Percentiles rank a stretch among this genome's conserved stretches.
Conservation (phyloP, 805 yeast species). For the Candida tammaniensis region DNA sequence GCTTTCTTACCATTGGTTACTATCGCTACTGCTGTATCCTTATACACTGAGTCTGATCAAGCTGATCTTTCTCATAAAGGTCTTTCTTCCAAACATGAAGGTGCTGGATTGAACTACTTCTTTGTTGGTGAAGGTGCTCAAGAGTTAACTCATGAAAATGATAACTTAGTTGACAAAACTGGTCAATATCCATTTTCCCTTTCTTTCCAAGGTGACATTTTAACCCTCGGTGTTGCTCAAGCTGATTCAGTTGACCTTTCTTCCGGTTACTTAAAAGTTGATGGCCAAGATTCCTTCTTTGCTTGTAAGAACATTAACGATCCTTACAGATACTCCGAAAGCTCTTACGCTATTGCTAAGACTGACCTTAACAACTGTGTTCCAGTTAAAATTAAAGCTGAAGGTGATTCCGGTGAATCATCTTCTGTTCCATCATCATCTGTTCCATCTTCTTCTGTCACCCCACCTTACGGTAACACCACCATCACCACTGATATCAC, state of each 20-base stretch:
- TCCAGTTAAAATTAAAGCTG: constrained; percentile 8
- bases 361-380: constrained; percentile 8
- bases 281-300: constrained; percentile 19
- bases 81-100: constrained; percentile 35
- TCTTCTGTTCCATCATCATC: constrained; percentile 5
- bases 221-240: constrained; percentile 7
- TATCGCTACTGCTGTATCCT: constrained; percentile 11
- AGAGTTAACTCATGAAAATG: constrained; percentile 18
- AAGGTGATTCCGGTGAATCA: constrained; percentile 6
- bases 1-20: constrained; percentile 8
- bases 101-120: constrained; percentile 44
- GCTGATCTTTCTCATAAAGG: constrained; percentile 25
- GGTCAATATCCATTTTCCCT: background rate
- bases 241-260: constrained; percentile 7
- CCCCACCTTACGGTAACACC: constrained; percentile 27
- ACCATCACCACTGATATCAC: constrained; percentile 24
- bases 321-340: constrained; percentile 25
- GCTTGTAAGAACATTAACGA: constrained; percentile 28
- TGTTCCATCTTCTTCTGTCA: constrained; percentile 16
- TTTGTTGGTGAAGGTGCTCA: constrained; percentile 27
- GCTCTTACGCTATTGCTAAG: constrained; percentile 14
- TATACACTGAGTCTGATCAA: constrained; percentile 24
- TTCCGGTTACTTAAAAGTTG: constrained; percentile 15
- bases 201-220: constrained; percentile 1
- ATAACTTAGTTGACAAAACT: constrained; percentile 1